These are phyloP conservation scores for Escovopsis sp. DNA, from an alignment of 2,329 filamentous ascomycete species.

Conservation along the genomic window DNA sequence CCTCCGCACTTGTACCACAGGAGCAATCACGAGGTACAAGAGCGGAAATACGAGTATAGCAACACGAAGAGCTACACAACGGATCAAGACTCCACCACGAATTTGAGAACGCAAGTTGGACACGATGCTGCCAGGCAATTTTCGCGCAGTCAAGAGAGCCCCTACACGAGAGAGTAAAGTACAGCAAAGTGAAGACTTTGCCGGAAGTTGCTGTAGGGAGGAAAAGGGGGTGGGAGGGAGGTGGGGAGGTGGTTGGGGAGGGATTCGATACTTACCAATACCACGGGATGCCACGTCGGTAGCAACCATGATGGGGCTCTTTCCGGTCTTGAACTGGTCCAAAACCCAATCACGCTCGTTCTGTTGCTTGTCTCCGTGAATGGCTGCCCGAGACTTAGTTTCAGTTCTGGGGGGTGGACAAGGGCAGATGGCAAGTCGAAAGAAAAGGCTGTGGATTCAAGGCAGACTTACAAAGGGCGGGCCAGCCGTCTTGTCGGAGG, in stretches of 20 bases:
- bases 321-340: constrained; percentile 98
- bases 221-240: too few species aligned
- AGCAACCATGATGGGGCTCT: constrained; percentile 99
- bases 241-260: constrained; percentile 32
- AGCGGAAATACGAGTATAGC: constrained; percentile 65
- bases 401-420: not conserved
- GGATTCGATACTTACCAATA: constrained; percentile 84
- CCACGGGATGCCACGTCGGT: constrained; percentile 99
- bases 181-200: constrained; percentile 40
- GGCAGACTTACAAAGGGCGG: constrained; percentile 66
- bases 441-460: constrained; percentile 16
- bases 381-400: constrained; percentile 46
- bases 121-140: constrained; percentile 74
- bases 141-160: constrained; percentile 79
- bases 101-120: constrained; percentile 61
- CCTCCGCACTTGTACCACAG: constrained; percentile 62
- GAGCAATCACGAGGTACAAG: constrained; percentile 44
- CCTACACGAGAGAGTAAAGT: constrained; percentile 88
- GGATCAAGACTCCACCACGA: constrained; percentile 70
- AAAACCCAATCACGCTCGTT: constrained; percentile 99
- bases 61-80: constrained; percentile 28
- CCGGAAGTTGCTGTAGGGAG: constrained; percentile 38
- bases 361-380: constrained; percentile 98
- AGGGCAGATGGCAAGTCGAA: constrained; percentile 17
- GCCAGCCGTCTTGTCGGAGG: constrained; percentile 95